Evolutionary conservation across 2,329 filamentous ascomycete genomes (phyloP).

Genomic region (Aschersonia sp.): DNA sequence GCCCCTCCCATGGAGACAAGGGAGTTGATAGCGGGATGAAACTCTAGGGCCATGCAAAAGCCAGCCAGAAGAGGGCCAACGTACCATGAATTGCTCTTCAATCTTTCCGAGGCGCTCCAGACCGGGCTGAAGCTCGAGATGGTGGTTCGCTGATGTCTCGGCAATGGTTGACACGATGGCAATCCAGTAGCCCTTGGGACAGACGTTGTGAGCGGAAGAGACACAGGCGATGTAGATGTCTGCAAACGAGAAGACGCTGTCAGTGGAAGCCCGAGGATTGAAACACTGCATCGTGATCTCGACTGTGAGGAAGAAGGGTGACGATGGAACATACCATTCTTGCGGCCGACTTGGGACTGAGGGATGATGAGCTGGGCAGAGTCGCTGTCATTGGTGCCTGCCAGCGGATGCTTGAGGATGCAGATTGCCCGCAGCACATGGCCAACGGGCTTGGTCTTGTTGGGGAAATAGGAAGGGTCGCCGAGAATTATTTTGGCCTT

Average conservation of each 20-base stretch:
- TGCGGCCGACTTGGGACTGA: conserved; percentile 90
- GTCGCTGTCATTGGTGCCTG: conserved; percentile 77
- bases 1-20: too few species aligned
- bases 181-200: conserved; percentile 97
- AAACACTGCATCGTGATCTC: too few species aligned
- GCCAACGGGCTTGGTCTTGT: conserved; percentile 74
- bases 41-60: too few species aligned
- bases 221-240: conserved; percentile 97
- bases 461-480: conserved; percentile 91
- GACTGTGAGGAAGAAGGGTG: neutral
- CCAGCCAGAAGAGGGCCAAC: conserved; percentile 5
- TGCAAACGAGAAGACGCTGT: conserved; percentile 16
- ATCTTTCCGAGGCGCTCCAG: conserved; percentile 85
- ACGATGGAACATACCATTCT: conserved; percentile 57
- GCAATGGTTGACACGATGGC: conserved; percentile 97
- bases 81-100: conserved; percentile 91
- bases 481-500: conserved; percentile 93
- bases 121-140: conserved; percentile 84
- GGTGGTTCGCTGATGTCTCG: conserved; percentile 82
- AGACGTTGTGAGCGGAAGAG: conserved; percentile 92
- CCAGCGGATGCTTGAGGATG: conserved; percentile 87
- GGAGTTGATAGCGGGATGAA: too few species aligned
- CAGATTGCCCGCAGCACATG: conserved; percentile 94
- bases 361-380: conserved; percentile 94
- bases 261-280: neutral